Percentiles rank a stretch among this genome's conserved stretches.
phyloP scores from a whole-genome alignment of 2,329 filamentous ascomycete species.

The Cyclaneusma minus region DNA sequence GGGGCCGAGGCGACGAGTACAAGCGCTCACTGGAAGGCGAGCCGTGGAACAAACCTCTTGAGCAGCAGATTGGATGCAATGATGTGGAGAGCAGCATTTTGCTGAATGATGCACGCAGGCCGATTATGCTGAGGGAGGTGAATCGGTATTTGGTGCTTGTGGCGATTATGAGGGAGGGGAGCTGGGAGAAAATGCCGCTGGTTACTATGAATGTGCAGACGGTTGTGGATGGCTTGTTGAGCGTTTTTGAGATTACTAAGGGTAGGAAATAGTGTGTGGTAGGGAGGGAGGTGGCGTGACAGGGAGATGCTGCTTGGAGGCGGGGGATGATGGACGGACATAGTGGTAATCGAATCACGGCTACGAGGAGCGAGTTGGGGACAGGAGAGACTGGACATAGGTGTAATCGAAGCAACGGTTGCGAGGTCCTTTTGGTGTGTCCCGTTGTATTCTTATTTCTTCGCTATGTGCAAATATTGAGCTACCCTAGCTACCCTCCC shows the following conservation, averaged over 20 bases:
- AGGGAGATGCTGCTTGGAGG: neutral
- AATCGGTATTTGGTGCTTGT: conserved; percentile 66
- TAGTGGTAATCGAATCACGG: too few relatives aligned
- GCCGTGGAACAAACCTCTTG: conserved; percentile 44
- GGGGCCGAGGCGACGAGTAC: conserved; percentile 40
- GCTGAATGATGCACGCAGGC: conserved; percentile 44
- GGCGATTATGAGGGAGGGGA: conserved; percentile 75
- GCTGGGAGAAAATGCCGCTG: conserved; percentile 67
- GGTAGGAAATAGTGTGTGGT: conserved; percentile 20
- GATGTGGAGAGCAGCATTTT: conserved; percentile 56
- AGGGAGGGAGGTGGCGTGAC: neutral
- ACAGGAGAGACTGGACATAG: too few relatives aligned
- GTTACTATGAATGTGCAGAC: conserved; percentile 81
- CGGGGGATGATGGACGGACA: neutral
- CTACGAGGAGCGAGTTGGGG: too few relatives aligned
- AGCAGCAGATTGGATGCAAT: conserved; percentile 49
- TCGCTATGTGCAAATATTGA: too few relatives aligned
- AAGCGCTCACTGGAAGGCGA: conserved; percentile 39
- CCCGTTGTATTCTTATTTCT: too few relatives aligned
- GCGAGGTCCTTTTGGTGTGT: too few relatives aligned
- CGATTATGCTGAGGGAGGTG: conserved; percentile 53
- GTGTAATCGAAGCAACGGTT: too few relatives aligned
- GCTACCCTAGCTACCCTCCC: too few relatives aligned
- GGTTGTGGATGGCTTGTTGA: conserved; percentile 61
- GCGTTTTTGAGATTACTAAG: conserved; percentile 64